phyloP scores from a whole-genome alignment of 1,139 yeast species.

The Candida smagusa region DNA sequence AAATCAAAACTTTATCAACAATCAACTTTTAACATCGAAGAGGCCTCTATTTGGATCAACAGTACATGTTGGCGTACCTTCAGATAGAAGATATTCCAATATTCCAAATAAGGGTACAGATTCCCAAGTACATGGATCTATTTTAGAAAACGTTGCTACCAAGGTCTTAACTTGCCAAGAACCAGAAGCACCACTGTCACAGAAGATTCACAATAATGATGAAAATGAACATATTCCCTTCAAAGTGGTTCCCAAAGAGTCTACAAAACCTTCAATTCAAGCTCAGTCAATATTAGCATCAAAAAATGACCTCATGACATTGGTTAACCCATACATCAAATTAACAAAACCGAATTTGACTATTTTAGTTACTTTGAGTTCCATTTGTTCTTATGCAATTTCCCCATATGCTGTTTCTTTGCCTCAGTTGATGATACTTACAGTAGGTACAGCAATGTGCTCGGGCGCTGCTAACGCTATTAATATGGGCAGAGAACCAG shows the following conservation, averaged over 20 bases:
- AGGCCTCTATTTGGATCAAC: constrained; percentile 1
- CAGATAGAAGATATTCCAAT: too few species aligned
- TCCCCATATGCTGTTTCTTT: constrained; percentile 80
- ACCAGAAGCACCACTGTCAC: constrained; percentile 27
- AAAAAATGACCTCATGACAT: constrained; percentile 23
- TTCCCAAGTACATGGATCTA: constrained; percentile 5
- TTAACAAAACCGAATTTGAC: constrained; percentile 88
- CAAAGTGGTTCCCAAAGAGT: constrained; percentile 43
- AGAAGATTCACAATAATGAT: constrained; percentile 9
- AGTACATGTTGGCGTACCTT: too few species aligned
- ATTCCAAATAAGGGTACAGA: too few species aligned
- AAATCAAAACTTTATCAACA: constrained; percentile 35
- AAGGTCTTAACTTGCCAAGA: constrained; percentile 42
- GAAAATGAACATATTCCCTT: constrained; percentile 50
- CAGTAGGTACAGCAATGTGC: constrained; percentile 81
- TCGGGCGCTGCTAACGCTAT: constrained; percentile 96
- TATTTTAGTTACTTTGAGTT: constrained; percentile 81
- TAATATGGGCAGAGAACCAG: constrained; percentile 95
- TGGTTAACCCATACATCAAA: constrained; percentile 63
- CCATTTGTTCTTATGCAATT: constrained; percentile 90
- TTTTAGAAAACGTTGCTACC: constrained; percentile 29
- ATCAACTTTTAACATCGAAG: constrained; percentile 22
- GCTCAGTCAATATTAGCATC: constrained; percentile 1
- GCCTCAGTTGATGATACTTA: constrained; percentile 64
- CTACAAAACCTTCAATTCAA: constrained; percentile 5